Base-by-base conservation (phyloP, 2,329 filamentous ascomycete species). In the Nothophaeocryptopus gaeumannii region DNA sequence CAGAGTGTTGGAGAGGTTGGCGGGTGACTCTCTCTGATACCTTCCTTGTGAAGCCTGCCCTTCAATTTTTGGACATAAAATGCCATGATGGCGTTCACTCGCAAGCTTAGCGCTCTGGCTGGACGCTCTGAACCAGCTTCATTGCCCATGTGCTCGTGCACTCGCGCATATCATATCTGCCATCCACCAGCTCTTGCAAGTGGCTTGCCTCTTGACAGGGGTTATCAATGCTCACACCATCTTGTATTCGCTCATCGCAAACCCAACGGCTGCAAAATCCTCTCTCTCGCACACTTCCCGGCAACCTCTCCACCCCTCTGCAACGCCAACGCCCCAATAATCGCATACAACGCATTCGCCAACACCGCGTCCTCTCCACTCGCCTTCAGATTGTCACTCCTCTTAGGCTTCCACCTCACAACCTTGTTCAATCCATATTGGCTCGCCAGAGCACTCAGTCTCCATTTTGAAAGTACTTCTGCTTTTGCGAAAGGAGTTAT, bases 311-410 rank as follows among this genome's bases (percentile, higher is more conserved):
- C 87, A 39, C 93, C 93, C 60, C 87, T 84, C 70, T 96, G 89
- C 64, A 99, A 74, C n/a, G 89, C 85, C 45, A 99, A 72, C 9
- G 93, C 93, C 15, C 93, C 93, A 38, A 97, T 74, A 47, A 99
- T 86, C 39, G 91, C 89, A 67, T 90, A 89, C 47, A 99, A 63
- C 3, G 89, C 82, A 54, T 89, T 84, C 41, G 86, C 81, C 47
- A 95, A 74, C 16, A 97, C 84, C 3, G 84, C 76, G 20, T 88
- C 80, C 26, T 86, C 70, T 58, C 93, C 93, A 0, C 89, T 96
- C 13, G 75, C 73, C 44, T 79, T 69, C 46, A 95, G 77, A 61
- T 90, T 84, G 54, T 84, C 75, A 15, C 83, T 79, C 80, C 86
- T 79, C 73, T 81, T 83, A 26, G 93, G 93, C 70, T 87, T 88